Base-by-base conservation (phyloP, 768 basidiomycete species). In the Lactarius hengduanensis region DNA sequence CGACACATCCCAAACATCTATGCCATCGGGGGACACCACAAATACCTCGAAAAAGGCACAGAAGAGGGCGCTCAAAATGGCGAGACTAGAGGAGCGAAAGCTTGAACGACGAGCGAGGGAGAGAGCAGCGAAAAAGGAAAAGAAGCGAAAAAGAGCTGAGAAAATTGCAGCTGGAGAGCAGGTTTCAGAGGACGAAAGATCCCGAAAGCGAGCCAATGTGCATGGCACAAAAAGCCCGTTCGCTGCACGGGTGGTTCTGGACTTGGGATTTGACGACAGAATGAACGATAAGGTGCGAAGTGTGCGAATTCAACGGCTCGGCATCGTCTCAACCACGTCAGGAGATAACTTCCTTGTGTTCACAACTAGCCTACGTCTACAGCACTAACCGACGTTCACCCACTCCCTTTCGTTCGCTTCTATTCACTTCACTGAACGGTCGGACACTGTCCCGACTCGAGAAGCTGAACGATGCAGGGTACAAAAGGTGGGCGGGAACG, bases 351-450 rank as follows among this genome's bases (percentile, higher is more conserved):
- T 98, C 96, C 5, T 83, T 99, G 72, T 86, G 86, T 63, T 90
- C 92, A 32, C 97, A 99, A 77, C 80, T 98, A 58, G 89, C 88
- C n/a, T 97, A 91, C 75, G 88, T 90, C 26, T 97, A 98, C 77
- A 91, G 92, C 72, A 82, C 86, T 60, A 97, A 98, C 77, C 87
- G 93, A 65, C 81, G 82, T 62, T 84, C 94, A 6, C 74, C 81
- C 5, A 81, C 77, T 64, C 90, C 93, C 0, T 92, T 98, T 75
- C 73, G 78, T n/a, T 80, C 80, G 8, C 76, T 98, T 43, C 74
- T 95, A 34, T 92, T 89, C 77, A 91, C 94, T 4, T 91, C 91
- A 18, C 83, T 98, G 67, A 82, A 87, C 74, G 91, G 91, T 13
- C 81, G 85, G 63, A 89, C 89, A 8, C 80, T 81, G 58, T 76